phyloP scores from a whole-genome alignment of 352 stramenopile species.

The Phytophthora citricola region DNA sequence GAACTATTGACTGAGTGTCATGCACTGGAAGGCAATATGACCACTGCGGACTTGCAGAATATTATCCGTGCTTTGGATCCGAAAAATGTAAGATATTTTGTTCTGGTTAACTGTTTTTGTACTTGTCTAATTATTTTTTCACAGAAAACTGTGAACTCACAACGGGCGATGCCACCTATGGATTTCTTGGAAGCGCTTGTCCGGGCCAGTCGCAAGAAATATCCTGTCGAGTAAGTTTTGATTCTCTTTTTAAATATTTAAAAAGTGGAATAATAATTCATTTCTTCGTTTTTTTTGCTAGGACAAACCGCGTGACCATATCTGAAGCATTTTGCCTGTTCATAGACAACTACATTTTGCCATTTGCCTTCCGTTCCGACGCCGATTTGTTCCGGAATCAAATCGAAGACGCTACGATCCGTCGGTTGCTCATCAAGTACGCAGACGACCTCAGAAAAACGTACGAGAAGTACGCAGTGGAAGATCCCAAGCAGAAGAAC shows the following conservation, averaged over 20 bases:
- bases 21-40: constrained; percentile 61
- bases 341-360: constrained; percentile 75
- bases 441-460: constrained; percentile 62
- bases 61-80: constrained; percentile 56
- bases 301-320: constrained; percentile 66
- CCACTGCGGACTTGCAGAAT: constrained; percentile 46
- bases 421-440: constrained; percentile 67
- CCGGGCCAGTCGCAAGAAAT: constrained; percentile 67
- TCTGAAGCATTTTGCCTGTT: constrained; percentile 83
- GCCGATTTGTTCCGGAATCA: constrained; percentile 78
- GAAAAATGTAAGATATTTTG: constrained; percentile 36
- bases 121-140: not conserved
- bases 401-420: constrained; percentile 74
- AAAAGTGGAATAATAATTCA: too few species aligned
- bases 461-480: constrained; percentile 61
- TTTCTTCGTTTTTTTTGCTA: constrained; percentile 12
- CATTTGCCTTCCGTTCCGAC: constrained; percentile 77
- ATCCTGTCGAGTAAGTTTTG: constrained; percentile 59
- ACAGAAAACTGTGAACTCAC: constrained; percentile 45
- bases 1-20: constrained; percentile 75
- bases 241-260: too few species aligned
- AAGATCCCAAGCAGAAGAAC: constrained; percentile 47
- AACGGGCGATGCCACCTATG: constrained; percentile 54
- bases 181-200: constrained; percentile 79
- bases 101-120: too few species aligned